Conservation (phyloP, 805 yeast genomes). For the Torulaspora franciscae region DNA sequence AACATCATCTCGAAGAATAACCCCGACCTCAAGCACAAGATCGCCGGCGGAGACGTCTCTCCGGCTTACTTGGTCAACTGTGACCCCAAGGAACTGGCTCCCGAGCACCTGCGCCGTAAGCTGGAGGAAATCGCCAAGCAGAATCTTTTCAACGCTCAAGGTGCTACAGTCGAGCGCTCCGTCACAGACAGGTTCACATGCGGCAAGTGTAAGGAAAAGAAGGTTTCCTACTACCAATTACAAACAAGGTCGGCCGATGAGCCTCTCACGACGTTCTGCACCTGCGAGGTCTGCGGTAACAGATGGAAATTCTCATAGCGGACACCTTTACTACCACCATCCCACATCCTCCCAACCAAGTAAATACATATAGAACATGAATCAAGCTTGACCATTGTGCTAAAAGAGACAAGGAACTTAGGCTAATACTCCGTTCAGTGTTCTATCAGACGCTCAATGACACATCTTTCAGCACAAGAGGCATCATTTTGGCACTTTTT, state of each 20-base stretch:
- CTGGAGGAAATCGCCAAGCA: constrained; percentile 80
- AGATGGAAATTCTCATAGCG: constrained; percentile 89
- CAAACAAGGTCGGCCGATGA: constrained; percentile 99
- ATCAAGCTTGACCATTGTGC: background rate
- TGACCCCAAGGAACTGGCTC: constrained; percentile 95
- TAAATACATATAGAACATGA: background rate
- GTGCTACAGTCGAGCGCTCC: constrained; percentile 93
- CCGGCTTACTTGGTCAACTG: constrained; percentile 67
- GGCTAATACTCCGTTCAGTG: background rate
- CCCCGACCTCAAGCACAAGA: constrained; percentile 70
- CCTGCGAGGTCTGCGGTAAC: constrained; percentile 95
- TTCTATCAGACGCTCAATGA: background rate
- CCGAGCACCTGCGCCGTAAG: constrained; percentile 81
- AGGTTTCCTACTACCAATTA: constrained; percentile 94
- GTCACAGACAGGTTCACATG: constrained; percentile 95
- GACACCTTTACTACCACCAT: background rate
- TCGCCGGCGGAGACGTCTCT: constrained; percentile 60
- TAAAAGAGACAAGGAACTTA: background rate
- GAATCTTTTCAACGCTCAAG: constrained; percentile 93
- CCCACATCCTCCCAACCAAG: background rate
- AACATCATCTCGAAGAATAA: constrained; percentile 86
- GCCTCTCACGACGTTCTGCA: constrained; percentile 96
- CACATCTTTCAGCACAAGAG: background rate
- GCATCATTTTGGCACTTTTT: background rate
- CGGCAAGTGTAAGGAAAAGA: constrained; percentile 96